Base-by-base conservation (phyloP, 1,284 basidiomycete species). In the Hymenochaete sp. region DNA sequence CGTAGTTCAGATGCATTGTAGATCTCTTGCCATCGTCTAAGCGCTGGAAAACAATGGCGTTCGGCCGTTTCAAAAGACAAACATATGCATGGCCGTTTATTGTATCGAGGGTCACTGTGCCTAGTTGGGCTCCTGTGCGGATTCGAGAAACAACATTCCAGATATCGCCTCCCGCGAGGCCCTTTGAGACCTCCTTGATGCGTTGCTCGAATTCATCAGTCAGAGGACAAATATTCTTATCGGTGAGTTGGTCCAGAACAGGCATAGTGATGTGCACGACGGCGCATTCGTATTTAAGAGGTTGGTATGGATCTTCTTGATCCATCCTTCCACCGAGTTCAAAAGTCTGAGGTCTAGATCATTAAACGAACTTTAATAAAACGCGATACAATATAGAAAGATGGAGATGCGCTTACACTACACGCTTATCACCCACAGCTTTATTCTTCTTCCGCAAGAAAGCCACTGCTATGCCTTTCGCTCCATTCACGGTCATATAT, bases 161-260 rank as follows among this genome's bases (percentile, higher is more conserved):
- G 4, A 37, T 11, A 5, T 29, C 22, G 13, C 13, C n/a, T 11
- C 28, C 32, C 10, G 16, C 28, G 3, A 16, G 16, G 16, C 11
- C 21, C 2, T 11, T 8, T 14, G 32, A 24, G 67, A 62, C 5
- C 53, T 53, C 3, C 54, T 56, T 5, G 68, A 67, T 46, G 62
- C 56, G 9, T 59, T 28, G 54, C 18, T 62, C 57, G 54, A 66
- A 74, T 40, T 67, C 62, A 13, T 53, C 49, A 0, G 70, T 67
- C 32, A 64, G 65, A 19, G 70, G 70, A 1, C 56, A 50, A 25
- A 72, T 58, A 4, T 65, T 58, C 10, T 73, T 72, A 51, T 75
- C 67, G 10, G 70, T 66, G 32, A 82, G 57, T 2, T 58, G 52
- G 48, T 82, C 77, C 7, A 84, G 63, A 8, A 62, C 52, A 14